Evolutionary conservation across 805 yeast species (phyloP).

Genomic region (Kregervanrija fluxuum): DNA sequence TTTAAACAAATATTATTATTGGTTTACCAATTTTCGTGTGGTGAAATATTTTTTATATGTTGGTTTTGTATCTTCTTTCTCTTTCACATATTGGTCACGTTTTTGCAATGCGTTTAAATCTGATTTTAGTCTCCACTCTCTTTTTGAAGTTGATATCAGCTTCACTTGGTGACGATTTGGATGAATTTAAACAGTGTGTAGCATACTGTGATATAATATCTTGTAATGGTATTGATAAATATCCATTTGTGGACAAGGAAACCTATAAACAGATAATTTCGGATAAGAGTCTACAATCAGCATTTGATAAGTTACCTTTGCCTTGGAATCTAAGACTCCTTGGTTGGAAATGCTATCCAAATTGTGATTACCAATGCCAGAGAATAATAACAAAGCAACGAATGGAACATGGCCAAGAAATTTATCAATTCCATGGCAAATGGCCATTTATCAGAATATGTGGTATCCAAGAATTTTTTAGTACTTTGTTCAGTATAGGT

Average conservation of each 20-base stretch:
- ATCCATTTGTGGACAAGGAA: constrained; percentile 17
- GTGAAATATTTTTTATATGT: not conserved
- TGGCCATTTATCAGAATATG: constrained; percentile 83
- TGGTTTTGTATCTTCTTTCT: not conserved
- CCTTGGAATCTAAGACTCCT: constrained; percentile 37
- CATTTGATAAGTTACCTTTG: constrained; percentile 34
- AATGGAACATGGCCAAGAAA: constrained; percentile 36
- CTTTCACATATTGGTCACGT: not conserved
- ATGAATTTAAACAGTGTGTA: constrained; percentile 49
- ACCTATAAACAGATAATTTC: constrained; percentile 20
- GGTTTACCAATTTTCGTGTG: too few species aligned
- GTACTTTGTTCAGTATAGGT: constrained; percentile 69
- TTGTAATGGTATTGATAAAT: constrained; percentile 19
- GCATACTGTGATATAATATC: constrained; percentile 39
- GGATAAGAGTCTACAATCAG: constrained; percentile 29
- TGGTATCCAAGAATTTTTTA: constrained; percentile 83
- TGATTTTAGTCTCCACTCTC: not conserved
- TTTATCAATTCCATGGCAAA: constrained; percentile 90
- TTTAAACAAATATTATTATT: not conserved
- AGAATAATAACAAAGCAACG: constrained; percentile 59
- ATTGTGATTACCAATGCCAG: constrained; percentile 95
- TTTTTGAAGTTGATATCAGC: constrained; percentile 16
- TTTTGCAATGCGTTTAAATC: not conserved
- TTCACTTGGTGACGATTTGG: constrained; percentile 58
- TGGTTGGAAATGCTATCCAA: constrained; percentile 67